Evolutionary conservation across 306 rosid genomes (phyloP), one percentile per base, ranked within the genome.

Genomic region (Cucurbita moschata): DNA sequence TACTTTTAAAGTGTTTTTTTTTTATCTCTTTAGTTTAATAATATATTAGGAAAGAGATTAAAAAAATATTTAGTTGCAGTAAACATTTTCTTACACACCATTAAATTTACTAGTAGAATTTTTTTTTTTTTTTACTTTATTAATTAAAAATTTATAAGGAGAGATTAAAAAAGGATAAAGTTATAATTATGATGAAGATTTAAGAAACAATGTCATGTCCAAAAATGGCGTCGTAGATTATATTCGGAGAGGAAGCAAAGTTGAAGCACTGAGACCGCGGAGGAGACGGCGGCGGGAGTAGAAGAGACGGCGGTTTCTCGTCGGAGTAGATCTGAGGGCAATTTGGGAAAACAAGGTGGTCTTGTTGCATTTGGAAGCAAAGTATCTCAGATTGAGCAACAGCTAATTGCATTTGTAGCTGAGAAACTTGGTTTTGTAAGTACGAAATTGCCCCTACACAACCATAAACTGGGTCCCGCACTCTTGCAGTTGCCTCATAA

Each of bases 401-500:
- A 3, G 98, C 95, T 12, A 94, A 90, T 69, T 94, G 96, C 98
- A 89, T 94, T 73, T 94, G 95, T 16, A 94, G 90, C 76, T 94
- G 90, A 4, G 97, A 84, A 19, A 91, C 97, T 64, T 94, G 92
- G 73, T 84, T 91, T 73, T 94, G 98, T 15, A 94, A 75, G 79
- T 73, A 85, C 0, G 96, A 89, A 49, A 94, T 89, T 53, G 88
- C 96, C 72, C 98, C 97, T 16, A 89, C 97, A 26, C 97, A 89
- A 0, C 98, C 98, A 16, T 90, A 93, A 7, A 93, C 97, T 2
- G 98, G 98, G 80, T 93, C 96, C n/a, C 94, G 50, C 51, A 83
- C 80, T 79, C 98, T 88, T 43, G 98, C 98, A 72, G 83, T 88
- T n/a, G 98, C 97, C 72, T 93, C 98, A 44, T 93, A 93, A 69